Base-by-base conservation (phyloP, 176 grass and related monocot species). In the Lolium rigidum region DNA sequence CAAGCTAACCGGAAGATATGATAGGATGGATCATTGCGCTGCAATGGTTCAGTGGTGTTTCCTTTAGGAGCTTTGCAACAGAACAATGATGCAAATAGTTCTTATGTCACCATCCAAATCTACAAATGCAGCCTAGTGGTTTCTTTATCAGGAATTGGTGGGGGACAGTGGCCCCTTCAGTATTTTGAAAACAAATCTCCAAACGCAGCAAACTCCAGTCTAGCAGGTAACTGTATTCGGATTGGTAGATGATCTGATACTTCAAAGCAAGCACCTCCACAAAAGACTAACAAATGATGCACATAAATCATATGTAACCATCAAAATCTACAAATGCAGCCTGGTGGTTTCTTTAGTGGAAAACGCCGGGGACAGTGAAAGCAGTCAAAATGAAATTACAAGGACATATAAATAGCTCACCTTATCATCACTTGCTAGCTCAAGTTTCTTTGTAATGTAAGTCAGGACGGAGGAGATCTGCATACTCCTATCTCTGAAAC, bases 361-460 rank as follows among this genome's bases (percentile, higher is more conserved):
- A 43, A 43, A 6, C 41, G 6, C 5, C 5, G 41, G 41, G 18
- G 52, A 37, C 8, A 80, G 28, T 21, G 9, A 0, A 12, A 44
- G 31, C 21, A 21, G 51, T 21, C 25, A 57, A 68, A 81, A 76
- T 16, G 51, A 17, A 28, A 91, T 72, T 63, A 24, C 24, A 81
- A 80, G 18, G 10, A 16, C 2, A 61, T 76, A 46, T 77, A 38
- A 70, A 56, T 54, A 49, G 65, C 62, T 49, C 82, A 99, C 97
- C 97, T 99, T 92, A 59, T 90, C 85, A 72, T 96, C 94, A 74
- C 75, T 91, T 82, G 76, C 47, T 60, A 99, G 85, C 79, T 77
- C 88, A 80, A 99, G 92, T 84, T 97, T 97, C 38, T 10, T 85
- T 74, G 73, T 82, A 31, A 99, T 92, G 82, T 93, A 94, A 78